These are phyloP conservation scores for Arachis stenosperma DNA, from an alignment of 306 rosid species.

Conservation along the genomic window DNA sequence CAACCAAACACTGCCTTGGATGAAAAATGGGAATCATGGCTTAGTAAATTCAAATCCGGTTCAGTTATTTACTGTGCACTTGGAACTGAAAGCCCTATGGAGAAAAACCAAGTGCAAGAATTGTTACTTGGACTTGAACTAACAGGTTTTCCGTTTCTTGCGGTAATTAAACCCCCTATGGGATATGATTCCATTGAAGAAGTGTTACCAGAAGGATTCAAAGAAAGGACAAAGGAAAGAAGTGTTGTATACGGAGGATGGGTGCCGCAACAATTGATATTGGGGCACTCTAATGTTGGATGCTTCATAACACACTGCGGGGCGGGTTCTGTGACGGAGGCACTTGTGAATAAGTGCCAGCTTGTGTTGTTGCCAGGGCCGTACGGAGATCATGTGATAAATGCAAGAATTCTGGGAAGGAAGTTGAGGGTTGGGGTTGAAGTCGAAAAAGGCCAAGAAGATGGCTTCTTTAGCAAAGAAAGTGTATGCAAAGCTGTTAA, in stretches of 20 bases:
- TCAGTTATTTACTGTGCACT: slow-evolving; percentile 34
- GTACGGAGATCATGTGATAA: slow-evolving; percentile 42
- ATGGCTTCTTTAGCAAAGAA: slow-evolving; percentile 49
- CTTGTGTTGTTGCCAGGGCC: slow-evolving; percentile 52
- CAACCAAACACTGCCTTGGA: slow-evolving; percentile 1
- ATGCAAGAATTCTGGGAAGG: slow-evolving; percentile 45
- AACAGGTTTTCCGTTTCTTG: slow-evolving; percentile 36
- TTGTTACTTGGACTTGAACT: slow-evolving; percentile 39
- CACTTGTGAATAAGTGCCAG: slow-evolving; percentile 45
- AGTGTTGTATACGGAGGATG: slow-evolving; percentile 48
- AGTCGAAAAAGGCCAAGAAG: slow-evolving; percentile 57
- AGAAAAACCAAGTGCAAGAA: slow-evolving; percentile 1
- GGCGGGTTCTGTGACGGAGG: slow-evolving; percentile 57
- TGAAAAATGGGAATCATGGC: slow-evolving; percentile 34
- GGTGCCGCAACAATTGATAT: slow-evolving; percentile 59
- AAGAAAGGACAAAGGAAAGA: slow-evolving; percentile 33
- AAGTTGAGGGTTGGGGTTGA: slow-evolving; percentile 47
- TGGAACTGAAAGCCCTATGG: slow-evolving; percentile 34
- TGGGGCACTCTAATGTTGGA: slow-evolving; percentile 60
- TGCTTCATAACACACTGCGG: slow-evolving; percentile 74
- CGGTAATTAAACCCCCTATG: slow-evolving; percentile 20
- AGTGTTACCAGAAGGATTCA: slow-evolving; percentile 34
- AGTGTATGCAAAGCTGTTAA: slow-evolving; percentile 47
- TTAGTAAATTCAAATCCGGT: slow-evolving; percentile 4
- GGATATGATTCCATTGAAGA: slow-evolving; percentile 31